A percentile compares a stretch with the other conserved stretches of the same genome.
Conservation (phyloP, 345 rosid species). For the Aegle marmelos region DNA sequence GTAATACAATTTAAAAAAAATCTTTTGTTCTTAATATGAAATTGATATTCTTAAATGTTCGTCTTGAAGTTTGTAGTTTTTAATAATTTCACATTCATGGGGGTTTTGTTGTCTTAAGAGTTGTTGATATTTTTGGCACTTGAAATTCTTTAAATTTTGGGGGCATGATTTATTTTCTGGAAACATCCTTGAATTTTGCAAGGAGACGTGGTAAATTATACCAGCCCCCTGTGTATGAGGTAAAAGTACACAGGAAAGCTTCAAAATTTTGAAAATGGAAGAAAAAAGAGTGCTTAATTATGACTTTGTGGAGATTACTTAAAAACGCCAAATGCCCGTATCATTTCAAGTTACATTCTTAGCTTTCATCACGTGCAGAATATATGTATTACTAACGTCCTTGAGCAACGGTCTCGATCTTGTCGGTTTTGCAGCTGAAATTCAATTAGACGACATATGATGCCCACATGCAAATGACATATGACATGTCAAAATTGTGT, state of each 20-base stretch:
- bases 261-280: no score
- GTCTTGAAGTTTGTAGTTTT: neutral
- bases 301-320: neutral
- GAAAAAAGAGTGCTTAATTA: no score
- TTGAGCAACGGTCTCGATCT: no score
- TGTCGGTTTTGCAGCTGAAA: no score
- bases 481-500: no score
- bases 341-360: no score
- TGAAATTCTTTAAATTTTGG: neutral
- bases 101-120: neutral
- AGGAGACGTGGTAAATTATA: neutral
- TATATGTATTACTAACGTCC: no score
- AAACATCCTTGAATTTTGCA: neutral
- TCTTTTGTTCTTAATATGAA: neutral
- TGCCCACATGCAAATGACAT: no score
- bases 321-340: no score
- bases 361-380: no score
- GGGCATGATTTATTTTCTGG: neutral
- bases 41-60: neutral
- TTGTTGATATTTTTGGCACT: neutral
- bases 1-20: neutral
- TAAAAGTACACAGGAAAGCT: neutral
- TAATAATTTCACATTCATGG: neutral
- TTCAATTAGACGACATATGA: no score
- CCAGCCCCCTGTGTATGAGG: neutral